A percentile compares a stretch with the other conserved stretches of the same genome.
phyloP scores from a whole-genome alignment of 805 yeast genomes.

The Lachancea sp. region DNA sequence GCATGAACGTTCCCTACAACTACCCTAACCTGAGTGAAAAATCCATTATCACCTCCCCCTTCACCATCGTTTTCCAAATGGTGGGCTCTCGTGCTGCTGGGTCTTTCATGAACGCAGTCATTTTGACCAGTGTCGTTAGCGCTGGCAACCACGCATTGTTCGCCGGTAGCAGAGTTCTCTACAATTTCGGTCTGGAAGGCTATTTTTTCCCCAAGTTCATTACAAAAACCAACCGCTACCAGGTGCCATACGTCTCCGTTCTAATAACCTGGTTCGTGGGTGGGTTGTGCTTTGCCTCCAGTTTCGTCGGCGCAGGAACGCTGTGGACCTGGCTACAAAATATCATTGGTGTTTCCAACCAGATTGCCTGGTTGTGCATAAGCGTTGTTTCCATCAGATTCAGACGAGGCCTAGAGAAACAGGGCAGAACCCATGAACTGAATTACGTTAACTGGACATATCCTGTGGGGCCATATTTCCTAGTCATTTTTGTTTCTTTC shows the following conservation, averaged over 20 bases:
- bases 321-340: conserved; percentile 38
- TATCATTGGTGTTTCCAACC: conserved; percentile 49
- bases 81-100: conserved; percentile 48
- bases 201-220: conserved; percentile 36
- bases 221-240: conserved; percentile 37
- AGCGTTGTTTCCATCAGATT: conserved; percentile 45
- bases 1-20: conserved; percentile 52
- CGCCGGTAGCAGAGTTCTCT: conserved; percentile 64
- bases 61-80: conserved; percentile 44
- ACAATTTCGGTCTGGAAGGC: conserved; percentile 45
- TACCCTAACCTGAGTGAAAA: conserved; percentile 38
- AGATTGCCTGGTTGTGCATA: conserved; percentile 45
- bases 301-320: conserved; percentile 48
- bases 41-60: conserved; percentile 38
- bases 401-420: conserved; percentile 40
- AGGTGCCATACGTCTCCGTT: conserved; percentile 46
- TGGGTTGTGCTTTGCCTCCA: conserved; percentile 49
- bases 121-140: conserved; percentile 63
- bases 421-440: conserved; percentile 39
- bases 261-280: conserved; percentile 46
- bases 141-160: conserved; percentile 73
- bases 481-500: conserved; percentile 37
- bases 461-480: conserved; percentile 46
- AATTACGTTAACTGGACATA: conserved; percentile 44
- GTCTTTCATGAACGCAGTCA: conserved; percentile 61